A percentile compares a stretch with the other conserved stretches of the same genome.
These are phyloP conservation scores for Neoascochyta sp. DNA, from an alignment of 2,329 filamentous ascomycete species.

Conservation along the genomic window DNA sequence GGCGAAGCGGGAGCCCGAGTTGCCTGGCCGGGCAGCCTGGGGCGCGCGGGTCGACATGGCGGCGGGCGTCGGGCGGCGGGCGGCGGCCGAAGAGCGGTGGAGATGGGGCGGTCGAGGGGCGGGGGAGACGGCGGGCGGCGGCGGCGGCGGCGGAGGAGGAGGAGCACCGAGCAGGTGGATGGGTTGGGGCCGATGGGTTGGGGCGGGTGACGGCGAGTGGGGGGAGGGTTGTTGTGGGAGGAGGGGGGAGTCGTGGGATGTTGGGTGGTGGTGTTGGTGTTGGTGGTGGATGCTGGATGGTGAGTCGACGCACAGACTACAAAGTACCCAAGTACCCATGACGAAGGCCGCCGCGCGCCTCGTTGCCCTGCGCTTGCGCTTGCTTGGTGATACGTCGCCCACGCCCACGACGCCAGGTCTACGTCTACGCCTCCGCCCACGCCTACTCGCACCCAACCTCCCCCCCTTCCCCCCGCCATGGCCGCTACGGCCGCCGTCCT, in stretches of 20 bases:
- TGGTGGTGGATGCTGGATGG: constrained; percentile 9
- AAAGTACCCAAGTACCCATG: neutral
- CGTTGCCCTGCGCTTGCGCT: constrained; percentile 7
- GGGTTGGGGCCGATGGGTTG: constrained; percentile 5
- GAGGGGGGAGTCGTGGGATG: constrained; percentile 9
- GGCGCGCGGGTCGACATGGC: constrained; percentile 81
- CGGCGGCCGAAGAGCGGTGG: no score
- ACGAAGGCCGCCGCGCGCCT: constrained; percentile 2
- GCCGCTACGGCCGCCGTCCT: constrained; percentile 50
- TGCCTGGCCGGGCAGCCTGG: constrained; percentile 63
- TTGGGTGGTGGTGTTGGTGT: constrained; percentile 4
- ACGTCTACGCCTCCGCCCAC: no score
- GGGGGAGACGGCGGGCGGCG: no score
- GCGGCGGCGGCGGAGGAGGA: constrained; percentile 3
- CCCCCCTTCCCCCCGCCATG: neutral
- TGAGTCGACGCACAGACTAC: neutral
- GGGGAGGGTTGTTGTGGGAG: constrained; percentile 2
- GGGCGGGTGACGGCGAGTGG: neutral
- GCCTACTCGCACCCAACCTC: neutral
- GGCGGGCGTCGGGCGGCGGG: no score
- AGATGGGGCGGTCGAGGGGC: constrained; percentile 25
- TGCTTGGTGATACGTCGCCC: constrained; percentile 6
- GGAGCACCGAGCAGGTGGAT: constrained; percentile 1
- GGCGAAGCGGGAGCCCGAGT: constrained; percentile 76
- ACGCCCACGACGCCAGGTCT: constrained; percentile 1